Evolutionary conservation across 768 basidiomycete species (phyloP).

Genomic region (Suillus bovinus): DNA sequence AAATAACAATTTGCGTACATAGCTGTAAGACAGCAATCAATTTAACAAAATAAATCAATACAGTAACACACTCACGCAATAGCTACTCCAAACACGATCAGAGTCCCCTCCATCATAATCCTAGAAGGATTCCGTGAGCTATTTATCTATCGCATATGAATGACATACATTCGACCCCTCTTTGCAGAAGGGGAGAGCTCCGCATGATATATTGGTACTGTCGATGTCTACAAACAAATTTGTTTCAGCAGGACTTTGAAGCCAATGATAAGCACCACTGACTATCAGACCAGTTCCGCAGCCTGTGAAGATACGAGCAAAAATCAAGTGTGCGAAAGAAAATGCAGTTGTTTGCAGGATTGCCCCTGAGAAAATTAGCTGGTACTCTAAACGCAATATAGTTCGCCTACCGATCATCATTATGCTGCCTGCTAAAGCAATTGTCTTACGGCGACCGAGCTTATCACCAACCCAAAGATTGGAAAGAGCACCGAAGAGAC

Average conservation of each 20-base stretch:
- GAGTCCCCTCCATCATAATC: slow-evolving; percentile 12
- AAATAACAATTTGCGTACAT: background rate
- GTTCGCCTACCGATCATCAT: slow-evolving; percentile 38
- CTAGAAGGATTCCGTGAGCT: background rate
- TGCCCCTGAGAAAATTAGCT: slow-evolving; percentile 15
- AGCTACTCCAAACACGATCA: slow-evolving; percentile 35
- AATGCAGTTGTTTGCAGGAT: slow-evolving; percentile 39
- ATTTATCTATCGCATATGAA: background rate
- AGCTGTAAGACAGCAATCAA: background rate
- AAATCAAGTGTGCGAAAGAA: slow-evolving; percentile 41
- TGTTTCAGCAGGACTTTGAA: background rate
- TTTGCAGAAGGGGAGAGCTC: slow-evolving; percentile 44
- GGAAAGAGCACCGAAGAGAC: slow-evolving; percentile 42
- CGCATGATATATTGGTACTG: slow-evolving; percentile 45
- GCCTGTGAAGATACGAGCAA: slow-evolving; percentile 41
- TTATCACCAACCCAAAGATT: slow-evolving; percentile 43
- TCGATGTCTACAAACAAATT: slow-evolving; percentile 35
- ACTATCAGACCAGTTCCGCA: slow-evolving; percentile 43
- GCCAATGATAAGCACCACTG: slow-evolving; percentile 1
- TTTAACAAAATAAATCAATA: background rate
- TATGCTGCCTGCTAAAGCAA: slow-evolving; percentile 39
- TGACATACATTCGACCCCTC: slow-evolving; percentile 35
- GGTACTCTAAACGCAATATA: background rate
- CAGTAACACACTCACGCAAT: slow-evolving; percentile 32
- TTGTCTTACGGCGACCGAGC: slow-evolving; percentile 40